Evolutionary conservation across 768 basidiomycete species (phyloP).

Genomic region (Pulveroboletus sp.): DNA sequence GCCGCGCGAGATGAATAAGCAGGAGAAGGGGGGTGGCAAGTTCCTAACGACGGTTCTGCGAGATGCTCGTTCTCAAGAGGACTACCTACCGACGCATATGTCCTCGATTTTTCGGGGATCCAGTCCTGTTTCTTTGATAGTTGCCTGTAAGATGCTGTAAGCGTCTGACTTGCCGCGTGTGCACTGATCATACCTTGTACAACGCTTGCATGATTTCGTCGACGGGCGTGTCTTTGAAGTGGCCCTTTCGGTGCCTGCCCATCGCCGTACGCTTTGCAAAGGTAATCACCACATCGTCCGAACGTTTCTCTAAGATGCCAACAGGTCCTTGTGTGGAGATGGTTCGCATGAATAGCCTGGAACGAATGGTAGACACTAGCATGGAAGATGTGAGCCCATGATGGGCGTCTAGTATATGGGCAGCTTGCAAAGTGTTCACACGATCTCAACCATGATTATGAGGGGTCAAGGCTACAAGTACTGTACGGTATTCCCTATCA

Average conservation of each 20-base stretch:
- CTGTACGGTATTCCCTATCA: no score
- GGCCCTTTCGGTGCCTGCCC: constrained; percentile 86
- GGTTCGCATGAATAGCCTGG: constrained; percentile 19
- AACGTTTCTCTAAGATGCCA: constrained; percentile 62
- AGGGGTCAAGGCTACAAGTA: not conserved
- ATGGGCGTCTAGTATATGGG: not conserved
- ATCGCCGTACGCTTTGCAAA: constrained; percentile 90
- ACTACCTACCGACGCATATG: constrained; percentile 71
- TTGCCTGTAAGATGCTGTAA: constrained; percentile 43
- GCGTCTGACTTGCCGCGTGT: not conserved
- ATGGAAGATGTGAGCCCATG: constrained; percentile 16
- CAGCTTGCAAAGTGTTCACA: no score
- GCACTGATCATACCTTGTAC: constrained; percentile 55
- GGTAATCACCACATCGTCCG: constrained; percentile 87
- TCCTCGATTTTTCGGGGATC: constrained; percentile 75
- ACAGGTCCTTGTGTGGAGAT: constrained; percentile 45
- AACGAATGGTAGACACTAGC: constrained; percentile 14
- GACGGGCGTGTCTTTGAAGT: constrained; percentile 82
- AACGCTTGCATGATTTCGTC: constrained; percentile 84
- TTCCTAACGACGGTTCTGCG: constrained; percentile 44
- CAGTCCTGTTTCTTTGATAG: constrained; percentile 61
- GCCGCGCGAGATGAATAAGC: constrained; percentile 84
- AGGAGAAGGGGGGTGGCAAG: constrained; percentile 81
- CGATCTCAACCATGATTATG: not conserved
- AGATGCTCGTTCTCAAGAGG: not conserved